phyloP scores from a whole-genome alignment of 2,329 filamentous ascomycete genomes.

The Aspergillus hortae region DNA sequence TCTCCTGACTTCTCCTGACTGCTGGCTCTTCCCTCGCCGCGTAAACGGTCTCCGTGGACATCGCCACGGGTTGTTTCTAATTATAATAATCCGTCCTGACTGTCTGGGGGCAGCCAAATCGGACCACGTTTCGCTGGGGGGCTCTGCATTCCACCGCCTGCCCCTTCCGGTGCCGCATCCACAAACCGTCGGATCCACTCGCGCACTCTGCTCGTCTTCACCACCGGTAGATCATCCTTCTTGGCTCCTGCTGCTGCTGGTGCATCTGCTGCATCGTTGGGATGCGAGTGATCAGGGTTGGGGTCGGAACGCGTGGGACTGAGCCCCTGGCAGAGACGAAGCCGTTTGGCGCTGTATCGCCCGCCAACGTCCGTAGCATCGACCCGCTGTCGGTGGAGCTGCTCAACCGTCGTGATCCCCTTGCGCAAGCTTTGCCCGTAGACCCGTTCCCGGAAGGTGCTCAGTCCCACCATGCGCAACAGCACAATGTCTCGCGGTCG shows the following conservation, averaged over 20 bases:
- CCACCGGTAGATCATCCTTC: constrained; percentile 49
- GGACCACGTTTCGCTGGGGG: constrained; percentile 2
- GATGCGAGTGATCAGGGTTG: too few relatives aligned
- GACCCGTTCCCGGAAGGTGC: constrained; percentile 70
- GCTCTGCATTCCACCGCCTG: constrained; percentile 20
- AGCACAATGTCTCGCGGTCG: constrained; percentile 73
- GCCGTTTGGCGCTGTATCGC: constrained; percentile 53
- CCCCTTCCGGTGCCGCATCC: constrained; percentile 33
- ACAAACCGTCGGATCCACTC: constrained; percentile 76
- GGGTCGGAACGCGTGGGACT: neutral
- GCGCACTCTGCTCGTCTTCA: constrained; percentile 64
- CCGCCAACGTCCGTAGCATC: constrained; percentile 54
- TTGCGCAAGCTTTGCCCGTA: constrained; percentile 78
- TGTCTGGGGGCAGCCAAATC: constrained; percentile 17
- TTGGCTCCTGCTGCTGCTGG: constrained; percentile 11
- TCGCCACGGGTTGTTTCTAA: constrained; percentile 8
- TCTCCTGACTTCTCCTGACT: neutral
- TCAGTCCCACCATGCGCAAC: constrained; percentile 73
- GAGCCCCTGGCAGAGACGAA: constrained; percentile 26
- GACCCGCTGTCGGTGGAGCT: constrained; percentile 59
- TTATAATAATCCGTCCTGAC: constrained; percentile 17
- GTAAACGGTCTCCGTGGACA: too few relatives aligned
- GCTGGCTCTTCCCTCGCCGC: neutral
- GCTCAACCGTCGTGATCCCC: constrained; percentile 64
- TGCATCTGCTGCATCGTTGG: neutral